These are phyloP conservation scores for Laguncularia racemosa DNA, from an alignment of 345 rosid species.

Conservation along the genomic window DNA sequence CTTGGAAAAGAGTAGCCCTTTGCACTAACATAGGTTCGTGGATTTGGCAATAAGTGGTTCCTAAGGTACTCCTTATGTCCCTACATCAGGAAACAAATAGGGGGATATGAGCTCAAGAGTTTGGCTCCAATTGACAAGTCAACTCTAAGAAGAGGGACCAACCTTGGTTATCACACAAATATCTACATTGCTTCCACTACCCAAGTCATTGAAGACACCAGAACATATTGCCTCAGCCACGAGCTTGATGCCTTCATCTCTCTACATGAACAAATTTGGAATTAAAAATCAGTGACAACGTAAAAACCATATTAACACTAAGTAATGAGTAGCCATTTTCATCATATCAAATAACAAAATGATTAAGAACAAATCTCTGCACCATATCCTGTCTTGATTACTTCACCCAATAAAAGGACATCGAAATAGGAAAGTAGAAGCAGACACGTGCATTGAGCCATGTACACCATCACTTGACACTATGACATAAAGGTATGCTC, in stretches of 20 bases:
- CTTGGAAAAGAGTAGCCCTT: slow-evolving; percentile 17
- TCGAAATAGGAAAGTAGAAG: no score
- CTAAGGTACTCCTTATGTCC: slow-evolving; percentile 20
- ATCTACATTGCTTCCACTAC: slow-evolving; percentile 23
- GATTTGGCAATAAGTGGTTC: slow-evolving; percentile 20
- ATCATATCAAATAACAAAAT: no score
- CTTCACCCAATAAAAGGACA: no score
- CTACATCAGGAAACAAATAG: slow-evolving; percentile 3
- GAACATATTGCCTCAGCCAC: slow-evolving; percentile 21
- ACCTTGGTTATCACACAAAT: slow-evolving; percentile 22
- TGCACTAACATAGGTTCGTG: slow-evolving; percentile 14
- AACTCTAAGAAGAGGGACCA: not conserved
- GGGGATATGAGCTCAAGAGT: not conserved
- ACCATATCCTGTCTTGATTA: no score
- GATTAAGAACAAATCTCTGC: no score
- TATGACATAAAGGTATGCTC: no score
- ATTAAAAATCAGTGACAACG: not conserved
- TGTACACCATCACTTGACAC: no score
- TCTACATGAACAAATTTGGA: slow-evolving; percentile 6
- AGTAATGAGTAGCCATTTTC: no score
- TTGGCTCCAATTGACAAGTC: not conserved
- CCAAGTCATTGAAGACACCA: slow-evolving; percentile 62
- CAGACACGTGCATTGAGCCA: no score
- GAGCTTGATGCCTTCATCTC: slow-evolving; percentile 19
- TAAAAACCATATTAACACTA: no score